Base-by-base conservation (phyloP, 2,329 filamentous ascomycete genomes). In the Trichophaea hybrida region DNA sequence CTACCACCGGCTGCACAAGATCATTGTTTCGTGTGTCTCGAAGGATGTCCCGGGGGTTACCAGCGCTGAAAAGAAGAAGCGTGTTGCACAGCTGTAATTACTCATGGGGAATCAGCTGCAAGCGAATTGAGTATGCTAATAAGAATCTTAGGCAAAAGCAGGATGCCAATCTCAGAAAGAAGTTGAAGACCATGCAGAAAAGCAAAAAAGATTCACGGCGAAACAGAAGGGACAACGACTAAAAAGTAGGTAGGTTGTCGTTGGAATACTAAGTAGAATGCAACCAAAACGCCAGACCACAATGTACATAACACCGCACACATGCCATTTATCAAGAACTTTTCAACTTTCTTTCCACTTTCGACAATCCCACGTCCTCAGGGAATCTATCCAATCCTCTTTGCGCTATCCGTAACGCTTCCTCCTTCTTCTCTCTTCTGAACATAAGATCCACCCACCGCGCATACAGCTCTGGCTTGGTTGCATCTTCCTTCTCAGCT, bases 1-100 rank as follows among this genome's bases (percentile, higher is more conserved):
- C 24, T 66, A 61, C n/a, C 57, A 52, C 13, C 58, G 59, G 31
- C 57, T 66, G 24, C 49, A 66, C 50, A 55, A 52, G 8, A 43
- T 59, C 31, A 60, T 66, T 15, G 43, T 37, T 8, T 58, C 59
- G 4, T 59, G 46, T 35, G 60, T 55, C 5, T 44, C 55, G 34
- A 53, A 61, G 31, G 55, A 57, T 31, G 40, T 57, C 1, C 65
- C 59, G 6, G 65, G 65, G 13, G 64, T 64, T 38, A 65, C 65
- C 8, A 57, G 55, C 12, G 59, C 61, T 10, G 62, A 63, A 34
- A 48, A 64, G 10, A 56, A 60, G 49, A 59, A 63, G 34, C 52
- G 59, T 8, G 62, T 64, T n/a, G 57, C 35, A 43, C 59, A 64
- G 35, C 55, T 66, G 65, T 66, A 40, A 33, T 59, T 33, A 7